Evolutionary conservation across 2,329 filamentous ascomycete genomes (phyloP), one percentile per base, ranked within the genome.

Genomic region (Whalleya microplaca): DNA sequence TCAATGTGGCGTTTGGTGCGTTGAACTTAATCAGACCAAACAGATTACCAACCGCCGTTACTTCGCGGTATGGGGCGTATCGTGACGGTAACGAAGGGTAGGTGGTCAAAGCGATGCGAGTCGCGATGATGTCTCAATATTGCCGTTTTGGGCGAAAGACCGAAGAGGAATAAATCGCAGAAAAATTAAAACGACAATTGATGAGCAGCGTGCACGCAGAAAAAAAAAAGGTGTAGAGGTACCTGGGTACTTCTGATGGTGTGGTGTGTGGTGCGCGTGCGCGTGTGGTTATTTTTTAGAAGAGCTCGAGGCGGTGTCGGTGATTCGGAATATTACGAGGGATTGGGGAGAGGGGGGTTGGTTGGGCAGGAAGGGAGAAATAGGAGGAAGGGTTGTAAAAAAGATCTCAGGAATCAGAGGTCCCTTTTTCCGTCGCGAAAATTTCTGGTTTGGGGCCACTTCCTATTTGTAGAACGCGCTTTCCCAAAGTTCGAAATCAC

Each of bases 391-490:
- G 67, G 68, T 71, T 67, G 63, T 68, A 67, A 68, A 69, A 70
- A 70, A 71, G 69, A 69, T 67, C 56, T 68, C 65, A 69, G 70
- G 69, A 71, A 68, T 67, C 63, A 68, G 68, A 69, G 62, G 64
- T 68, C 64, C 65, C 66, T 67, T 69, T 71, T 68, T 69, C 68
- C 47, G 61, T 68, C 71, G 69, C 72, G 69, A 72, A 69, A 73
- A 71, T 68, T 69, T 71, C 65, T 69, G 69, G 69, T 66, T 69
- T 68, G 73, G 73, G 73, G 72, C 70, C 66, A 67, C 71, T 71
- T 74, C 70, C 73, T 76, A 76, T 76, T 76, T 76, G 74, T 77
- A 76, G 70, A 69, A 73, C 68, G 71, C 69, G 66, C 66, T 65
- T 63, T 61, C 64, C 63, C 62, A 61, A 62, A 54, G 51, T 54